Evolutionary conservation across 495 filamentous ascomycete genomes (phyloP).

Genomic region (Tuber brumale): DNA sequence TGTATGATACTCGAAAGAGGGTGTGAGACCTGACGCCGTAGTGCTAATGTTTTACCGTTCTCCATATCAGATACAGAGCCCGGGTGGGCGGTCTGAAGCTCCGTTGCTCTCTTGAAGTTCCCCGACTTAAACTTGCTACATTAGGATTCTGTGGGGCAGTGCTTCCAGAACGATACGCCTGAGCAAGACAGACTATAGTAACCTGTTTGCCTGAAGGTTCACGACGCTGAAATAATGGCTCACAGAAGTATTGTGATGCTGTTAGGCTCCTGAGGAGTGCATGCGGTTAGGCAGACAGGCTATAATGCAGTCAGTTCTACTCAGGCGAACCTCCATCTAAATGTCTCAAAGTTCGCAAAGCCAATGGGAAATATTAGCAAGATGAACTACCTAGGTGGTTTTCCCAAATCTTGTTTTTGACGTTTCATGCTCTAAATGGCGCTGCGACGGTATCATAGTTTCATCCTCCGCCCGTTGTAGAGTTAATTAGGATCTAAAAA

Average conservation of each 20-base stretch:
- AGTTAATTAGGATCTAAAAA: not conserved
- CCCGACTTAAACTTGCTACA: not conserved
- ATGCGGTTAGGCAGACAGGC: not conserved
- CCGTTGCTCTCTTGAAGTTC: not conserved
- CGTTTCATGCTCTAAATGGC: not conserved
- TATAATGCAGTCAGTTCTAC: no score
- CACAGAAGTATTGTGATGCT: not conserved
- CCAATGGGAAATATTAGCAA: not conserved
- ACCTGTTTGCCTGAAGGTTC: not conserved
- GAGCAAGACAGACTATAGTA: not conserved
- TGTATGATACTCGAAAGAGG: not conserved
- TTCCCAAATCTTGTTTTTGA: not conserved
- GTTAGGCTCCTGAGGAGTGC: not conserved
- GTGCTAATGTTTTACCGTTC: not conserved
- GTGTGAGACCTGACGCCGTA: not conserved
- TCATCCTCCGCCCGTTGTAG: not conserved
- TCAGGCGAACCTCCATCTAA: not conserved
- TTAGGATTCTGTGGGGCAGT: not conserved
- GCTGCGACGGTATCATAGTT: not conserved
- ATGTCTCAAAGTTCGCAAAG: not conserved
- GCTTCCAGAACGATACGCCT: not conserved
- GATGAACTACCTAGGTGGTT: not conserved
- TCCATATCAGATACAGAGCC: not conserved
- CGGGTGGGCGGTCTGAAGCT: not conserved
- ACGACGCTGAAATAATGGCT: not conserved